Base-by-base conservation (phyloP, 176 grass and related monocot genomes). In the Avena atlantica region DNA sequence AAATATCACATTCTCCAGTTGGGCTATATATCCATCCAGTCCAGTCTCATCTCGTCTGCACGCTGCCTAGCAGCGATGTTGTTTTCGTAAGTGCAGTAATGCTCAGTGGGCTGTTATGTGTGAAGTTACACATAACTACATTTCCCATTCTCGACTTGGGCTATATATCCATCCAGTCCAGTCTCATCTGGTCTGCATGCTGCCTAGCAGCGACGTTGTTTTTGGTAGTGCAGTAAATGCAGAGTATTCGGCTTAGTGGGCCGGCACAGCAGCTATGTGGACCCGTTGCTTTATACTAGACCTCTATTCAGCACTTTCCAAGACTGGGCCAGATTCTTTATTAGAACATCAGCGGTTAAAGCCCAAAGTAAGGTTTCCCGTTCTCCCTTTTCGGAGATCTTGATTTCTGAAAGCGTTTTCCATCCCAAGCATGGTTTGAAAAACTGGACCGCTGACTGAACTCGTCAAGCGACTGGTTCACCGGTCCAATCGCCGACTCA, bases 71-170 rank as follows among this genome's bases (percentile, higher is more conserved):
- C 45, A 9, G 45, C 9, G 45, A 48, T 48, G 45, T 48, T 48
- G 45, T 48, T 48, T 48, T 48, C 45, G 45, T 2, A 48, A 10
- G 45, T 48, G 45, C 45, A 2, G 12, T 42, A 42, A 42, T 42
- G 5, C 40, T 42, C 40, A 42, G 40, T 42, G 40, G 40, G 40
- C 40, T 7, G 40, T 42, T 42, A 42, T 42, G 40, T 42, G 6
- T 50, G 70, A 74, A 34, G 64, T 16, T 50, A 3, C 45, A 74
- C 64, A 74, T 76, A 77, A 17, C 74, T 77, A 21, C 4, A 56
- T 31, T 55, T 14, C 27, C 4, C 8, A 34, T 53, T 34, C 8
- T 77, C 4, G 25, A 24, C 25, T 34, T 20, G 50, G 25, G 29
- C 56, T 77, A 56, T 77, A 34, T 34, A 36, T 77, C 50, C 67